These are phyloP conservation scores for Quercus cerris DNA, from an alignment of 306 rosid species.

Conservation along the genomic window DNA sequence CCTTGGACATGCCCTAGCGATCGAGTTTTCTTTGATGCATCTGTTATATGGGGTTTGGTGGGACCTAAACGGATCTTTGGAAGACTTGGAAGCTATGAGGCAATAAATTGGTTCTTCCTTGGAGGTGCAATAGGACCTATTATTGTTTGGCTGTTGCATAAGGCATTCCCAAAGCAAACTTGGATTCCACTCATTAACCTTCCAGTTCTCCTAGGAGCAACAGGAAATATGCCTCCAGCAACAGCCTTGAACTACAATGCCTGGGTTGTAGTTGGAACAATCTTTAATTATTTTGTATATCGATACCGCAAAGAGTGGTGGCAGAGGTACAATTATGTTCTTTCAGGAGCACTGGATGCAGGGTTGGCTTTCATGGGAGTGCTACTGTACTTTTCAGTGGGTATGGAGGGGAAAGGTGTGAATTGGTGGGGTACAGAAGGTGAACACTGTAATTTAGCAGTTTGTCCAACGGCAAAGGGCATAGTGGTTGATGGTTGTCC, in stretches of 20 bases:
- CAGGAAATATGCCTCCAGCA: constrained; percentile 72
- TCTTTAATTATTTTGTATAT: constrained; percentile 74
- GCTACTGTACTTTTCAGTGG: constrained; percentile 48
- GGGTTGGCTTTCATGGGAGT: constrained; percentile 88
- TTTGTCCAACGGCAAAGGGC: constrained; percentile 73
- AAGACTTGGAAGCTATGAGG: constrained; percentile 47
- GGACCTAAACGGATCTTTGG: constrained; percentile 74
- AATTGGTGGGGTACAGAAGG: constrained; percentile 74
- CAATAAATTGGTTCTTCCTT: constrained; percentile 86
- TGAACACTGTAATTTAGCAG: constrained; percentile 66
- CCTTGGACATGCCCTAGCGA: constrained; percentile 81
- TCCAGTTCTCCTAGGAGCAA: constrained; percentile 80
- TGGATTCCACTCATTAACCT: constrained; percentile 83
- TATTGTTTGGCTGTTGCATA: constrained; percentile 64
- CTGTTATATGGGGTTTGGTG: constrained; percentile 83
- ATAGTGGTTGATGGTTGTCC: constrained; percentile 54
- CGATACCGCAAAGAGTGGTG: constrained; percentile 78
- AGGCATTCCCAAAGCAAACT: constrained; percentile 57
- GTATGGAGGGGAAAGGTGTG: constrained; percentile 44
- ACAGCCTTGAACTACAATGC: constrained; percentile 77
- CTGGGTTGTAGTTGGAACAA: constrained; percentile 63
- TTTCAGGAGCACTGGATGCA: constrained; percentile 78
- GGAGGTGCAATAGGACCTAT: constrained; percentile 74
- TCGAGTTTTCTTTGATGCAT: constrained; percentile 77
- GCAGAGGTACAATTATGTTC: constrained; percentile 83